Conservation (phyloP, 805 yeast genomes). For the Ogataea nakhonphanomensis region DNA sequence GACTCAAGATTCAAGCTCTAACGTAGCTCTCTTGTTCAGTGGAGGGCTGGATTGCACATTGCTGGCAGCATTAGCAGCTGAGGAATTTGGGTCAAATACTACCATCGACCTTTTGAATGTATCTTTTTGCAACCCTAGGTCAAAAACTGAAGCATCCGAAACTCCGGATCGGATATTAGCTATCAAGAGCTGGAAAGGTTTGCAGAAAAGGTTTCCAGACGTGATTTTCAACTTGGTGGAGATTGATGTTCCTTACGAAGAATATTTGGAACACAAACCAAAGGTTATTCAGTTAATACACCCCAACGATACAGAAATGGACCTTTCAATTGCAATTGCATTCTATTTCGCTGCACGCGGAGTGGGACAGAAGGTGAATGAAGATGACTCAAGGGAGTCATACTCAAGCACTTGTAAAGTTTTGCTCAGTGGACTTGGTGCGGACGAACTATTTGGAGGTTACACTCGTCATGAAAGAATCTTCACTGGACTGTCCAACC, state of each 20-base stretch:
- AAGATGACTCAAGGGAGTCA: constrained; percentile 14
- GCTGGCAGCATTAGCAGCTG: constrained; percentile 54
- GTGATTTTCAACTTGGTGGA: constrained; percentile 56
- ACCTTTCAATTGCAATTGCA: constrained; percentile 90
- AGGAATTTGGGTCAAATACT: constrained; percentile 28
- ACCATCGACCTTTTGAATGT: constrained; percentile 81
- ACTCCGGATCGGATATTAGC: constrained; percentile 88
- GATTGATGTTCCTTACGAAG: constrained; percentile 68
- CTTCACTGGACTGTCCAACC: constrained; percentile 34
- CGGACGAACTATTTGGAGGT: constrained; percentile 96
- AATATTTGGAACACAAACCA: constrained; percentile 49
- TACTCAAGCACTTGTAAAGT: constrained; percentile 63
- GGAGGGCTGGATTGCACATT: constrained; percentile 96
- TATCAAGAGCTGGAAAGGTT: constrained; percentile 51
- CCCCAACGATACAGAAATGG: constrained; percentile 93
- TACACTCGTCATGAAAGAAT: constrained; percentile 76
- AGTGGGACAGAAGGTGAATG: constrained; percentile 31
- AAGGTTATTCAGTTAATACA: constrained; percentile 65
- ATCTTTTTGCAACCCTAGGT: constrained; percentile 87
- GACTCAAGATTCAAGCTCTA: constrained; percentile 35
- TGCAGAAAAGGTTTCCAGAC: constrained; percentile 42
- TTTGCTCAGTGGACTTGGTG: constrained; percentile 89
- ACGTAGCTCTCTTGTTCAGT: constrained; percentile 70
- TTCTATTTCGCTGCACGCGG: constrained; percentile 86
- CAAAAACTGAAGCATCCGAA: constrained; percentile 51